Evolutionary conservation across 2,329 filamentous ascomycete species (phyloP), one percentile per base, ranked within the genome.

Genomic region (Colletotrichum sojae): DNA sequence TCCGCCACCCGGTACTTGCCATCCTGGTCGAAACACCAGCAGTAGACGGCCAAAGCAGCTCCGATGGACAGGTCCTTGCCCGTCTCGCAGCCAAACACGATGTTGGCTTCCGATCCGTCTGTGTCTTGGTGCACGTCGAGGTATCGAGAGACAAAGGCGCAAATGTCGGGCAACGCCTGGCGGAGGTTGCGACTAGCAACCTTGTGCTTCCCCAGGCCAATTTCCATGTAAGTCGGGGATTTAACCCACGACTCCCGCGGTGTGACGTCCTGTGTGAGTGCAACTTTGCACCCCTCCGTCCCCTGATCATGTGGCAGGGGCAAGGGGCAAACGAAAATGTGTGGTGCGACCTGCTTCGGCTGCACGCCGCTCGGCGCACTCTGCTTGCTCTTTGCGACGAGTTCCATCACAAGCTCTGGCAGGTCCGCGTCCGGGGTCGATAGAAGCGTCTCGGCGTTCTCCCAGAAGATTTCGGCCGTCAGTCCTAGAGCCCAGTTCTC

Each of bases 401-500:
- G 76, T 10, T 64, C 70, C 13, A 76, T 68, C 10, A 91, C 89
- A 9, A 88, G 73, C 2, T 75, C 83, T 0, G 86, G 84, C 0
- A 89, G 79, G 2, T 94, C 89, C 10, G 88, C 86, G 75, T 98
- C 95, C 0, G 86, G 75, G 0, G 91, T 87, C 0, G 78, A 78
- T 20, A 97, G 82, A 12, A 98, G 82, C 6, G 76, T 46, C 0
- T 88, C 82, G 49, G 82, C 83, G 73, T 97, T 84, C 2, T 79
- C 80, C 96, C 96, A 99, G 80, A 97, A 99, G 0, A 95, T 71
- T 0, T 83, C 78, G 0, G 95, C 89, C 0, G 93, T 96, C 16
- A 98, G 86, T 0, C 94, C 94, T 61, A 88, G 83, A 1, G 94
- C 92, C 96, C 96, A 99, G 73, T 93, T 94, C 83, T 99, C 96